These are phyloP conservation scores for Aspergillus awamori DNA, from an alignment of 2,329 filamentous ascomycete species.

Conservation along the genomic window DNA sequence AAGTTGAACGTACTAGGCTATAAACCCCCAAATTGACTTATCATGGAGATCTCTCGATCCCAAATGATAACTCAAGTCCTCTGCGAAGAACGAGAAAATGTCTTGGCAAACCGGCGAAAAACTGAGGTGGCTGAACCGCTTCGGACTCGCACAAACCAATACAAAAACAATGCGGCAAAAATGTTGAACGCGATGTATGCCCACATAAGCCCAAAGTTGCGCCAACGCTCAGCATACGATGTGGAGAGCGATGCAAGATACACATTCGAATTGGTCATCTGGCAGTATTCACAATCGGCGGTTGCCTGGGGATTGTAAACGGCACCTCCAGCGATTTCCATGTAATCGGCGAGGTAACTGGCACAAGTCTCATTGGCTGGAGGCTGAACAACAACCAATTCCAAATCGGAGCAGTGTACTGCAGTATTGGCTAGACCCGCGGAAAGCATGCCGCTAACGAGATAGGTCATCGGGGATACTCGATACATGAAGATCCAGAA, in stretches of 20 bases:
- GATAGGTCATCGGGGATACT: slow-evolving; percentile 12
- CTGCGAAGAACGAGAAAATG: neutral
- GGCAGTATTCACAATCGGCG: neutral
- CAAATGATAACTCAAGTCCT: neutral
- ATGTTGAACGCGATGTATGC: slow-evolving; percentile 3
- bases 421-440: slow-evolving; percentile 2
- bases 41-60: too few relatives aligned
- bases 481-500: slow-evolving; percentile 18
- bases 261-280: slow-evolving; percentile 3
- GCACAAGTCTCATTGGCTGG: neutral
- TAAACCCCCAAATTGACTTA: too few relatives aligned
- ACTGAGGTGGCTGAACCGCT: neutral
- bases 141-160: slow-evolving; percentile 3
- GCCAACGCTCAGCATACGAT: neutral
- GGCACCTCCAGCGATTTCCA: slow-evolving; percentile 2
- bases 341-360: slow-evolving; percentile 3
- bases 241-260: neutral
- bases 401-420: slow-evolving; percentile 3
- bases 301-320: slow-evolving; percentile 1
- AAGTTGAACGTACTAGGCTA: too few relatives aligned
- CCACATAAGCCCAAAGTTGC: slow-evolving; percentile 7
- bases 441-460: slow-evolving; percentile 12
- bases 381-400: neutral
- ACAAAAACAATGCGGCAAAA: neutral
- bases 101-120: neutral